Base-by-base conservation (phyloP, 2,329 filamentous ascomycete species). In the Xylaria digitata region DNA sequence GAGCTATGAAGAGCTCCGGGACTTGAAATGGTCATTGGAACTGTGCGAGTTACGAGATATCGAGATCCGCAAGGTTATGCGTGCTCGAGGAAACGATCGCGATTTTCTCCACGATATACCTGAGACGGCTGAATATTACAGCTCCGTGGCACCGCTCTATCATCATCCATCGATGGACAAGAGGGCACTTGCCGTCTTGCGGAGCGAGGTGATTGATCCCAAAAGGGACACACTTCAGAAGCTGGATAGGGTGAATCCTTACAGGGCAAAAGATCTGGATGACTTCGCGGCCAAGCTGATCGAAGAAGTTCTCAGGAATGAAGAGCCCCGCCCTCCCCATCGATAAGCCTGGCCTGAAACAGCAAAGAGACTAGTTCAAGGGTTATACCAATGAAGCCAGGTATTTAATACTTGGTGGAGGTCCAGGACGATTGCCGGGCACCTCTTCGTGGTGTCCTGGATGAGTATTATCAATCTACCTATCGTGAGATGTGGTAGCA, bases 21-120 rank as follows among this genome's bases (percentile, higher is more conserved):
- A 34, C 3, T 7, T 46, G n/a, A 61, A 61, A 40, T 61, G 58
- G 58, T 19, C 19, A 11, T 23, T 53, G n/a, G 58, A 61, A 13
- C 26, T 61, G 5, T 45, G 30, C 15, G 26, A 46, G 11, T 26
- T 61, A 15, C 48, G 58, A 26, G 58, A 61, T 15, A 21, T 45
- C 3, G 58, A 61, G 2, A 61, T 61, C 19, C 58, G 58, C 40
- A 37, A 46, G 6, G 26, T n/a, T 7, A 46, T 54, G 40, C 26
- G 37, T 23, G 32, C 2, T 4, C 6, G 7, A 6, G 8, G 13
- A 2, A 1, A 53, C 2, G n/a, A 40, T 1, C 15, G 7, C 5
- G 9, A 19, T 0, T 34, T 23, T 3, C 49, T 61, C n/a, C 9
- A 45, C n/a, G 58, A 61, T 15, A 15, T 61, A n/a, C 49, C 58